Evolutionary conservation across 2,329 filamentous ascomycete genomes (phyloP).

Genomic region (Tolypocladium tundrense): DNA sequence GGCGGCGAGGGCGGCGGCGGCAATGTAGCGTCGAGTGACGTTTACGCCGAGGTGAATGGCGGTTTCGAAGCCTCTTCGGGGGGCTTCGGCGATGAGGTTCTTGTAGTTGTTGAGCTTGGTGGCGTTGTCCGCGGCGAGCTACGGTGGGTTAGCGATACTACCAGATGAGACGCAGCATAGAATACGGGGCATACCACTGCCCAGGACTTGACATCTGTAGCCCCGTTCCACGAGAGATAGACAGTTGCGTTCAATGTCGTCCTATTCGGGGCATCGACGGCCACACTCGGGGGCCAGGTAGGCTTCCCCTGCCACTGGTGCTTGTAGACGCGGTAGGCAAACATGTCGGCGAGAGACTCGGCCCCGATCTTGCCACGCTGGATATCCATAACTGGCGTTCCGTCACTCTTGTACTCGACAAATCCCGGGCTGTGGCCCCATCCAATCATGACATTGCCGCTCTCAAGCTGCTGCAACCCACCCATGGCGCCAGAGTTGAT

Average conservation of each 20-base stretch:
- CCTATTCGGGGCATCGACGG: neutral
- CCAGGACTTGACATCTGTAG: neutral
- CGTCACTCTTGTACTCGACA: neutral
- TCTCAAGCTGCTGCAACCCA: constrained; percentile 14
- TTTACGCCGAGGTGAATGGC: neutral
- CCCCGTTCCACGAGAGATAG: neutral
- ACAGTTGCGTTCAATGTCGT: neutral
- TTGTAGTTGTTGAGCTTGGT: neutral
- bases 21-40: neutral
- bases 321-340: constrained; percentile 17
- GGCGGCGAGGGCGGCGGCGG: neutral
- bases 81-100: neutral
- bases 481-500: constrained; percentile 17
- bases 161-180: neutral
- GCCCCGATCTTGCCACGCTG: constrained; percentile 10
- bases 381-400: neutral
- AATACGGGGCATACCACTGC: neutral
- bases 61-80: neutral
- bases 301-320: constrained; percentile 16
- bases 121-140: neutral
- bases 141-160: neutral
- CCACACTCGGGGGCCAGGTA: constrained; percentile 16
- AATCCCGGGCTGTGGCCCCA: neutral
- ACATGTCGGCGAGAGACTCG: constrained; percentile 14
- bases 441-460: constrained; percentile 15